phyloP scores from a whole-genome alignment of 2,329 filamentous ascomycete genomes.

The Aspergillus bombycis region DNA sequence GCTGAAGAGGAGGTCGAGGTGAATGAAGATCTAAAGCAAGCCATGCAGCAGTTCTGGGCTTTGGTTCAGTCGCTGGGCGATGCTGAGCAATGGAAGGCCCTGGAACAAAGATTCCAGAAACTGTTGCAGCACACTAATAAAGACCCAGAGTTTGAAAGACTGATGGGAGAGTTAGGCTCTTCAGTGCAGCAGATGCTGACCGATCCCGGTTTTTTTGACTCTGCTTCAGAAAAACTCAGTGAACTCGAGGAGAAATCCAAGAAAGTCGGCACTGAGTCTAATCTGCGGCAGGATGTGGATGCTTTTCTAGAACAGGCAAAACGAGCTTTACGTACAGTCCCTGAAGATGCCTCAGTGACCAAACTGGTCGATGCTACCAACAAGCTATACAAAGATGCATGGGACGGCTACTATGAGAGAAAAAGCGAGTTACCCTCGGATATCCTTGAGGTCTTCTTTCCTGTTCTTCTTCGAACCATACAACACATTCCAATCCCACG shows the following conservation, averaged over 20 bases:
- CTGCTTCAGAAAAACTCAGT: slow-evolving; percentile 67
- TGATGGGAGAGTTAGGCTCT: slow-evolving; percentile 73
- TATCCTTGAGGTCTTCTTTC: slow-evolving; percentile 77
- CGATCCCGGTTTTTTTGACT: slow-evolving; percentile 82
- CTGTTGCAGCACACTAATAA: slow-evolving; percentile 74
- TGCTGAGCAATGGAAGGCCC: slow-evolving; percentile 71
- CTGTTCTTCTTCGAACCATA: slow-evolving; percentile 72
- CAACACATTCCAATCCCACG: slow-evolving; percentile 90
- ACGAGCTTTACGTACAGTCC: slow-evolving; percentile 67
- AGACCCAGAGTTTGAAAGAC: slow-evolving; percentile 79
- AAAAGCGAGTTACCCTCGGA: slow-evolving; percentile 77
- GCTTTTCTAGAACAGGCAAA: slow-evolving; percentile 70
- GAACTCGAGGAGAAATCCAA: slow-evolving; percentile 61
- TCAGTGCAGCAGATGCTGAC: slow-evolving; percentile 80
- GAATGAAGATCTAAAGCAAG: slow-evolving; percentile 74
- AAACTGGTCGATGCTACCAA: slow-evolving; percentile 68
- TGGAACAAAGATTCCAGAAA: slow-evolving; percentile 69
- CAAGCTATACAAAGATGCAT: slow-evolving; percentile 72
- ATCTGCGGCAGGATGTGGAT: slow-evolving; percentile 73
- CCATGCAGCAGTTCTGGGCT: slow-evolving; percentile 77
- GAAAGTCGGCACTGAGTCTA: slow-evolving; percentile 65
- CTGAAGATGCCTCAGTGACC: slow-evolving; percentile 72
- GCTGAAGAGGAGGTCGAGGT: slow-evolving; percentile 71
- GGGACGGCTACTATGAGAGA: slow-evolving; percentile 63
- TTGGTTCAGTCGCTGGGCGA: slow-evolving; percentile 81